A percentile compares a stretch with the other conserved stretches of the same genome.
Conservation (phyloP, 1,139 yeast species). For the Scheffersomyces titani region DNA sequence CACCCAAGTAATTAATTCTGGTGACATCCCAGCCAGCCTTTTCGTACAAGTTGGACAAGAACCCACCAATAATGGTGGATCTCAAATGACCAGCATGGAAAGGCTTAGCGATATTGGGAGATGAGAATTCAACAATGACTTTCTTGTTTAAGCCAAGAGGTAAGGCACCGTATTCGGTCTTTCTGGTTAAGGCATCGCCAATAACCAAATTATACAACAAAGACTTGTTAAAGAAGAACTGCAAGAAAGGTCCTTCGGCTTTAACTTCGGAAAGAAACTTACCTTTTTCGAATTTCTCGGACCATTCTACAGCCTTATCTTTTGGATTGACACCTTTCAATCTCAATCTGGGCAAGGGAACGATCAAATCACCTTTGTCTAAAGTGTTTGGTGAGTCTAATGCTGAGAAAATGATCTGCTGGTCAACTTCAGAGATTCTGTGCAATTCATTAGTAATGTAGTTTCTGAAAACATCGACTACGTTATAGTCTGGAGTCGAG, state of each 20-base stretch:
- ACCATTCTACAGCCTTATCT: slow-evolving; percentile 84
- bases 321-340: slow-evolving; percentile 84
- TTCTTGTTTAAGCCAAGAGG: slow-evolving; percentile 77
- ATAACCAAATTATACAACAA: slow-evolving; percentile 69
- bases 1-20: slow-evolving; percentile 94
- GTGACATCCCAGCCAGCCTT: slow-evolving; percentile 86
- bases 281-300: slow-evolving; percentile 65
- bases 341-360: slow-evolving; percentile 92
- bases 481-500: slow-evolving; percentile 72
- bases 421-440: slow-evolving; percentile 70
- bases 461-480: slow-evolving; percentile 83
- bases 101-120: slow-evolving; percentile 98
- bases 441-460: slow-evolving; percentile 81
- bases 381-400: slow-evolving; percentile 84
- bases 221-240: slow-evolving; percentile 75
- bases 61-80: slow-evolving; percentile 98
- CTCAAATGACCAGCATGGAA: slow-evolving; percentile 99
- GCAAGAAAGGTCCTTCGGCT: slow-evolving; percentile 90
- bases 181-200: slow-evolving; percentile 67
- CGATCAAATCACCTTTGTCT: slow-evolving; percentile 90
- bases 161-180: slow-evolving; percentile 66
- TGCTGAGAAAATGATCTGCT: slow-evolving; percentile 73
- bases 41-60: slow-evolving; percentile 85
- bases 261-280: slow-evolving; percentile 67
- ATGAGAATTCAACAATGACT: slow-evolving; percentile 84